These are phyloP conservation scores for Uronychia binucleata DNA, from an alignment of 73 alveolate species.

Conservation along the genomic window DNA sequence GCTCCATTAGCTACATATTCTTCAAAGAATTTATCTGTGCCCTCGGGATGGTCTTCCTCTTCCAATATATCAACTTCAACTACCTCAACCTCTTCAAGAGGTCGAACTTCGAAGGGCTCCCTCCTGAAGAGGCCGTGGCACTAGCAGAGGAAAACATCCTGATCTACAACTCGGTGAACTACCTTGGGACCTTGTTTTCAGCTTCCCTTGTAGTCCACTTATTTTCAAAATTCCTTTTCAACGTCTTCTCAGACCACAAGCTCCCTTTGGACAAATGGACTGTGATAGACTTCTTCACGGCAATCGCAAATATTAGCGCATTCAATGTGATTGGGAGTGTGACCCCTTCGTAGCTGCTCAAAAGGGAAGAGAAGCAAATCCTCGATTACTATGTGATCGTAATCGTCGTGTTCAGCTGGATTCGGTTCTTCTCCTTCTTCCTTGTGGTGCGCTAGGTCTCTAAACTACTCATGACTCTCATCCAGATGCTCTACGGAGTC, in stretches of 20 bases:
- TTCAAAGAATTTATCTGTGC: slow-evolving; percentile 42
- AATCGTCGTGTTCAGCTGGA: slow-evolving; percentile 50
- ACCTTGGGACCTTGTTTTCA: slow-evolving; percentile 48
- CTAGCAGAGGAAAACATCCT: slow-evolving; percentile 5
- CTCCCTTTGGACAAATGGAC: slow-evolving; percentile 59
- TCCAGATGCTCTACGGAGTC: slow-evolving; percentile 44
- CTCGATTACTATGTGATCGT: slow-evolving; percentile 52
- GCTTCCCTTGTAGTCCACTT: slow-evolving; percentile 29
- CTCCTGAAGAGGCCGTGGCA: background rate
- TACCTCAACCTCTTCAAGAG: slow-evolving; percentile 31
- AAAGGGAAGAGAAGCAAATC: slow-evolving; percentile 3
- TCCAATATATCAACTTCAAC: slow-evolving; percentile 43
- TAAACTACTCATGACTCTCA: slow-evolving; percentile 41
- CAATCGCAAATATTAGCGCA: slow-evolving; percentile 33
- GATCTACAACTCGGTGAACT: slow-evolving; percentile 34
- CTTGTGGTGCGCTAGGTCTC: slow-evolving; percentile 47
- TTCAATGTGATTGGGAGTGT: slow-evolving; percentile 44
- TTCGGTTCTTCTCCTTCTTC: slow-evolving; percentile 56
- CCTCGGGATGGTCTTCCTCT: slow-evolving; percentile 20
- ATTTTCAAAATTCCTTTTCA: slow-evolving; percentile 32
- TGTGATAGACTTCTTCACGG: slow-evolving; percentile 36
- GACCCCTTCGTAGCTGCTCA: slow-evolving; percentile 9
- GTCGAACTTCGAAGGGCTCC: slow-evolving; percentile 17
- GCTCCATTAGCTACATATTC: slow-evolving; percentile 50
- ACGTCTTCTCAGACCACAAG: slow-evolving; percentile 15